These are phyloP conservation scores for Rhododendron ovatum DNA, from an alignment of 148 eudicot genomes.

Conservation along the genomic window DNA sequence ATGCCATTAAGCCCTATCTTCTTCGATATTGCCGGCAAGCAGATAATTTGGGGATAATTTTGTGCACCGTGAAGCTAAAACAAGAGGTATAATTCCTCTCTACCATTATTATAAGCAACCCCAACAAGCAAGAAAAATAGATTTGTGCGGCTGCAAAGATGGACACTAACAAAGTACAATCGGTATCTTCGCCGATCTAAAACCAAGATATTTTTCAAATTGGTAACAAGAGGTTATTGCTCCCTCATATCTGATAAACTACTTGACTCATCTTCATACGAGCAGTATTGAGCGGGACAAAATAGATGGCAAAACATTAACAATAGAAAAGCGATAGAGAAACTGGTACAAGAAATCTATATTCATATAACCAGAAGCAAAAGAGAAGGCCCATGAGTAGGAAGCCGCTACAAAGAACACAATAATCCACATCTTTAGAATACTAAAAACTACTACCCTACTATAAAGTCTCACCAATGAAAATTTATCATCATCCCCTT, in stretches of 20 bases:
- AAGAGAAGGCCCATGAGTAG: not conserved
- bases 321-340: not conserved
- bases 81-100: not conserved
- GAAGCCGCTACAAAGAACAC: not conserved
- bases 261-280: not conserved
- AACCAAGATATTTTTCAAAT: not conserved
- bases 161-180: not conserved
- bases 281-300: not conserved
- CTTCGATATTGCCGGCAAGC: not conserved
- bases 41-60: not conserved
- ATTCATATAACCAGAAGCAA: not conserved
- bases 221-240: not conserved
- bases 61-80: not conserved
- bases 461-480: constrained; percentile 57
- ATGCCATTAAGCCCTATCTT: not conserved
- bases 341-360: not conserved
- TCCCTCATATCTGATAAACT: not conserved
- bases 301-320: not conserved
- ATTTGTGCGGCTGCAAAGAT: not conserved
- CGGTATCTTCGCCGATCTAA: not conserved
- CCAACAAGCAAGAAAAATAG: not conserved
- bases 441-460: not conserved
- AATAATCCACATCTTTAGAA: not conserved
- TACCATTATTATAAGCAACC: not conserved
- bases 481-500: constrained; percentile 80